Percentiles rank a stretch among this genome's conserved stretches.
Evolutionary conservation across 306 rosid species (phyloP).

Genomic region (Vigna mungo): DNA sequence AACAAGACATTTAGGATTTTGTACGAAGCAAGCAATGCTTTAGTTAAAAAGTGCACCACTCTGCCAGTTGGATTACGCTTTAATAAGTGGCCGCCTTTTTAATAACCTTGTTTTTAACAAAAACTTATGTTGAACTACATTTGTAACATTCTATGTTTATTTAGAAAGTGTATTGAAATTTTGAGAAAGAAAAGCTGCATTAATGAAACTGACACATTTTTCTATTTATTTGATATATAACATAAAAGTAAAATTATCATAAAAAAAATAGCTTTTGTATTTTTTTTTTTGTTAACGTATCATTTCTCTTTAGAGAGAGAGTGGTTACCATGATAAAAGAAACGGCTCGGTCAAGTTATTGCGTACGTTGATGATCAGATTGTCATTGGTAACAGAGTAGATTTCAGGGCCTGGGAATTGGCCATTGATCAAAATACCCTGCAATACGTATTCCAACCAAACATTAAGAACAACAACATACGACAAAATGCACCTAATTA

Average conservation of each 20-base stretch:
- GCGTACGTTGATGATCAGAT: slow-evolving; percentile 76
- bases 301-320: background rate
- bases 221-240: no score
- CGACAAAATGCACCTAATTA: background rate
- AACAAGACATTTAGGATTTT: background rate
- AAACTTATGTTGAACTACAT: background rate
- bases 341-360: slow-evolving; percentile 84
- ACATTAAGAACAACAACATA: background rate
- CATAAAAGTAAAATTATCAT: background rate
- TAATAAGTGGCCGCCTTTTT: background rate
- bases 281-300: no score
- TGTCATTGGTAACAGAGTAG: slow-evolving; percentile 82
- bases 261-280: no score
- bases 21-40: background rate
- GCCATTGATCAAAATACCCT: slow-evolving; percentile 92
- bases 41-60: background rate
- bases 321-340: slow-evolving; percentile 76
- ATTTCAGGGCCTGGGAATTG: slow-evolving; percentile 90
- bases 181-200: no score
- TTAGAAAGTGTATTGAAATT: background rate
- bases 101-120: slow-evolving; percentile 6
- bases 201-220: no score
- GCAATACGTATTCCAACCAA: background rate
- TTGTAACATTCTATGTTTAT: background rate
- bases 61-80: slow-evolving; percentile 12